phyloP scores from a whole-genome alignment of 805 yeast species.

The Candida sonorensis region DNA sequence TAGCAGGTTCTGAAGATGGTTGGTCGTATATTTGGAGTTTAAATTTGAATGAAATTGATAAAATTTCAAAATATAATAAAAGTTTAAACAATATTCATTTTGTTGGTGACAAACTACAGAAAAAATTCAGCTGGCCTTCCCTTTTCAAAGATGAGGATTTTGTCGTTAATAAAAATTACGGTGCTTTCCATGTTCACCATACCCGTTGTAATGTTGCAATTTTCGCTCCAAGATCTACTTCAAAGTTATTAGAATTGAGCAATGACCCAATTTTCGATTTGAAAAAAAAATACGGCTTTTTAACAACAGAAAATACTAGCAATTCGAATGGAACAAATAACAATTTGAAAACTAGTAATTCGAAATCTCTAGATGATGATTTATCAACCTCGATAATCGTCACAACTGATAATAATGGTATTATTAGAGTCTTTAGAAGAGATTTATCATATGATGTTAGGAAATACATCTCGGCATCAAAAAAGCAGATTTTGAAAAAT shows the following conservation, averaged over 20 bases:
- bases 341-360: too few relatives aligned
- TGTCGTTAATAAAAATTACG: conserved; percentile 52
- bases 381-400: conserved; percentile 47
- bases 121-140: conserved; percentile 33
- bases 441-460: conserved; percentile 56
- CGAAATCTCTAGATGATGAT: too few relatives aligned
- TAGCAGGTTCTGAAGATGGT: conserved; percentile 84
- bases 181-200: conserved; percentile 73
- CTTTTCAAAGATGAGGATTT: conserved; percentile 27
- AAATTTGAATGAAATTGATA: conserved; percentile 5
- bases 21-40: conserved; percentile 79
- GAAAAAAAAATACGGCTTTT: conserved; percentile 13
- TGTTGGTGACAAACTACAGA: too few relatives aligned
- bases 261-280: conserved; percentile 77
- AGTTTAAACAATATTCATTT: too few relatives aligned
- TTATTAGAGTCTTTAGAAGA: conserved; percentile 71
- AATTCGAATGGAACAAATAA: too few relatives aligned
- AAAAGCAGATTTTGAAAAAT: conserved; percentile 6
- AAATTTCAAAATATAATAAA: conserved; percentile 3
- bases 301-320: conserved; percentile 2
- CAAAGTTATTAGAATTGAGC: conserved; percentile 58
- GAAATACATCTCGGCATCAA: conserved; percentile 15
- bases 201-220: conserved; percentile 66
- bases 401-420: conserved; percentile 69
- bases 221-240: conserved; percentile 69